Conservation (phyloP, 495 filamentous ascomycete genomes). For the Neurospora tetrasperma region DNA sequence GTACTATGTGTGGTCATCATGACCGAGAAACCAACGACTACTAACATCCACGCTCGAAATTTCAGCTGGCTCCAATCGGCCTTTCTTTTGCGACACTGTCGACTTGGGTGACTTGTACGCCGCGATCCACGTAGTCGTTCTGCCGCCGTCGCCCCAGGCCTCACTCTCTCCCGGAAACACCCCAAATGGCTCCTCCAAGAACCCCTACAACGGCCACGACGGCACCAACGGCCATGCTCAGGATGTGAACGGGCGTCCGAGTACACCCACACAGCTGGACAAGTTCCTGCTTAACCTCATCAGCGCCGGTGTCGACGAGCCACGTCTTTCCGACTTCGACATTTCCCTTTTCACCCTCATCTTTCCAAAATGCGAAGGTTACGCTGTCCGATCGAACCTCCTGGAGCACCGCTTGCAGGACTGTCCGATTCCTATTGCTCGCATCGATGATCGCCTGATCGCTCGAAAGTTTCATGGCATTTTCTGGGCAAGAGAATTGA, state of each 20-base stretch:
- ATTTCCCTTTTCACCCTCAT: constrained; percentile 14
- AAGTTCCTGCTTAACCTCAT: neutral
- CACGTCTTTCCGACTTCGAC: neutral
- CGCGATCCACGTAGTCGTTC: constrained; percentile 12
- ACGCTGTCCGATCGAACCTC: constrained; percentile 13
- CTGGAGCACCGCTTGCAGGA: constrained; percentile 17
- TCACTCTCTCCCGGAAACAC: neutral
- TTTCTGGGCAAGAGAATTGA: neutral
- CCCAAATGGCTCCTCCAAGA: neutral
- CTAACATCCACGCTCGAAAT: neutral
- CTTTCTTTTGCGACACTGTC: constrained; percentile 13
- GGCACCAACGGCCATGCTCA: neutral
- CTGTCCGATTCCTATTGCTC: constrained; percentile 10
- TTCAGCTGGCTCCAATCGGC: neutral
- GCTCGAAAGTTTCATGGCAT: constrained; percentile 6
- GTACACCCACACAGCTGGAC: neutral
- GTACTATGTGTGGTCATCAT: neutral
- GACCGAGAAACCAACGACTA: neutral
- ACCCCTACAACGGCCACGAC: neutral
- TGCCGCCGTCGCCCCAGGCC: constrained; percentile 4
- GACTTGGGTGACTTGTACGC: constrained; percentile 13
- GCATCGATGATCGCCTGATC: constrained; percentile 4
- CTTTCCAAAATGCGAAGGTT: constrained; percentile 11
- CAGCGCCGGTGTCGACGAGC: neutral
- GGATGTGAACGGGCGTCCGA: neutral